Evolutionary conservation across 306 rosid genomes (phyloP).

Genomic region (Quercus aquifolioides): DNA sequence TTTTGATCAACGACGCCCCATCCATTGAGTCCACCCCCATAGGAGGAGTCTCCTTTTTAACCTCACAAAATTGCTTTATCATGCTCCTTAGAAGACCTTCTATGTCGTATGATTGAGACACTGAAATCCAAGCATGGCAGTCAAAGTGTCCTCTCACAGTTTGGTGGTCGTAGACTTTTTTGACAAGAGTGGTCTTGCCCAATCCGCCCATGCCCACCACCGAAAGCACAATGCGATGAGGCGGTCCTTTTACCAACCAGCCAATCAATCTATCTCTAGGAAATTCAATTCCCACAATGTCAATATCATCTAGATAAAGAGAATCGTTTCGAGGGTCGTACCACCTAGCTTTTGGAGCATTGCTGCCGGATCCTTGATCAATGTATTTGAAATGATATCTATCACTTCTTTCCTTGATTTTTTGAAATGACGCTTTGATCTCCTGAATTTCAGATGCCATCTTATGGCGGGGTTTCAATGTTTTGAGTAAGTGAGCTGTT

Average conservation of each 20-base stretch:
- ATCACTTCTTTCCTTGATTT: slow-evolving; percentile 27
- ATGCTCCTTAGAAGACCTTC: slow-evolving; percentile 8
- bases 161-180: slow-evolving; percentile 9
- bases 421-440: slow-evolving; percentile 7
- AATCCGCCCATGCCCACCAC: slow-evolving; percentile 43
- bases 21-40: background rate
- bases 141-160: slow-evolving; percentile 4
- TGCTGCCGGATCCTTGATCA: background rate
- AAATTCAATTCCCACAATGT: slow-evolving; percentile 29
- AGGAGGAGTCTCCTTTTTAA: slow-evolving; percentile 3
- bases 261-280: slow-evolving; percentile 18
- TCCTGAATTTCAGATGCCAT: slow-evolving; percentile 14
- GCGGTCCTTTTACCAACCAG: background rate
- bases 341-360: background rate
- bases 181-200: slow-evolving; percentile 32
- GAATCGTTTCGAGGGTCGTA: slow-evolving; percentile 25
- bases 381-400: slow-evolving; percentile 4
- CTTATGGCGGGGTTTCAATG: background rate
- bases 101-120: slow-evolving; percentile 18
- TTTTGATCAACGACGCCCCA: background rate
- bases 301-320: slow-evolving; percentile 15
- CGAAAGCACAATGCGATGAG: slow-evolving; percentile 5
- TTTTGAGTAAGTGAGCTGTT: background rate
- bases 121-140: slow-evolving; percentile 16
- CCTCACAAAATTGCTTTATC: slow-evolving; percentile 18